Evolutionary conservation across 179 eudicot species (phyloP).

Genomic region (Pouteria campechiana): DNA sequence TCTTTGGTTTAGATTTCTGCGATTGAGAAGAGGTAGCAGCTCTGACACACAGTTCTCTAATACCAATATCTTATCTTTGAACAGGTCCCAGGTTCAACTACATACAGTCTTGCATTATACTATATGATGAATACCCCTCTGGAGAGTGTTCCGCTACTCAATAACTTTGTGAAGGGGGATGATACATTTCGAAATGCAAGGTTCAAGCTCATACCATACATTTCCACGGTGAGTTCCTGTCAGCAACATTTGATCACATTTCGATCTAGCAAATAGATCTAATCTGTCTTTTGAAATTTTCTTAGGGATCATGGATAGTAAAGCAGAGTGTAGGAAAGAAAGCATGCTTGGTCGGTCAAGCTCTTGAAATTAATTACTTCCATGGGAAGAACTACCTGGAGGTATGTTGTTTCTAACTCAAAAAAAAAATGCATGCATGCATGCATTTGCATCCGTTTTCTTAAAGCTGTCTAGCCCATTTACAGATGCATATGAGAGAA

Average conservation of each 20-base stretch:
- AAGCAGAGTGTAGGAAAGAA: conserved; percentile 68
- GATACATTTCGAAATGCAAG: conserved; percentile 47
- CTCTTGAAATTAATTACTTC: conserved; percentile 36
- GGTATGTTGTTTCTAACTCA: too few relatives aligned
- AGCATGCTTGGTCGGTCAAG: conserved; percentile 57
- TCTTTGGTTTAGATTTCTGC: too few relatives aligned
- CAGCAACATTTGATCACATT: too few relatives aligned
- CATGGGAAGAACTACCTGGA: conserved; percentile 62
- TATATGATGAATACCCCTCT: conserved; percentile 45
- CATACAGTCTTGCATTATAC: conserved; percentile 32
- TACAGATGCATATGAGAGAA: too few relatives aligned
- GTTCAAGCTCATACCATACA: conserved; percentile 57
- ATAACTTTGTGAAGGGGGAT: conserved; percentile 53
- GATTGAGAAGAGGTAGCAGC: too few relatives aligned
- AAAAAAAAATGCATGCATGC: too few relatives aligned
- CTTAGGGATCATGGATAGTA: conserved; percentile 64
- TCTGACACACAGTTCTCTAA: too few relatives aligned
- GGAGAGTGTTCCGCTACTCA: conserved; percentile 30
- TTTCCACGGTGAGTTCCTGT: conserved; percentile 38
- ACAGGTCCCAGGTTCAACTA: conserved; percentile 45
- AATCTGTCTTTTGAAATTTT: neutral
- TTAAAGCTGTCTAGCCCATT: too few relatives aligned
- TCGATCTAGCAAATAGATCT: too few relatives aligned
- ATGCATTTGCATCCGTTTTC: too few relatives aligned
- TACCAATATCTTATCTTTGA: neutral